Conservation (phyloP, 2,329 filamentous ascomycete genomes). For the Colletotrichum sp. region DNA sequence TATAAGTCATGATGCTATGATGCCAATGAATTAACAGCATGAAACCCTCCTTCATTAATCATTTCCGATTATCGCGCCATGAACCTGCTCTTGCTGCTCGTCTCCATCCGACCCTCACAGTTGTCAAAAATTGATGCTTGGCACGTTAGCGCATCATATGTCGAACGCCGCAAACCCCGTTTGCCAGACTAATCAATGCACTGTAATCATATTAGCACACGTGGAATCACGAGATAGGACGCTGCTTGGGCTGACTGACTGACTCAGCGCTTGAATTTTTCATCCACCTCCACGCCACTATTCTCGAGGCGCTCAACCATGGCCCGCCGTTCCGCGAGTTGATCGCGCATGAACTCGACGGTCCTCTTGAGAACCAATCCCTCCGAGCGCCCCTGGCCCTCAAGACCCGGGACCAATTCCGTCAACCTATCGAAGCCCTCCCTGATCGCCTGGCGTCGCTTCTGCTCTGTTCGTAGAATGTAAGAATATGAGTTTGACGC, state of each 20-base stretch:
- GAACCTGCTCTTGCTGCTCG: not conserved
- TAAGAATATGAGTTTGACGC: not conserved
- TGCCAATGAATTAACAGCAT: not conserved
- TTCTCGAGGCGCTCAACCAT: constrained; percentile 65
- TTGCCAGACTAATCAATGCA: not conserved
- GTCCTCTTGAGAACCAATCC: constrained; percentile 80
- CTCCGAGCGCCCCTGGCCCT: constrained; percentile 85
- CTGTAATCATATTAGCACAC: not conserved
- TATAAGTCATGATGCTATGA: not conserved
- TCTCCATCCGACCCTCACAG: not conserved
- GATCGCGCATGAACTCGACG: constrained; percentile 67
- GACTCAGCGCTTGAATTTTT: constrained; percentile 49
- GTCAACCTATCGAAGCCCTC: constrained; percentile 84
- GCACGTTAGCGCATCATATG: not conserved
- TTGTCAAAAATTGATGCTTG: constrained; percentile 8
- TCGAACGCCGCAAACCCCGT: not conserved
- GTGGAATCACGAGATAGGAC: not conserved
- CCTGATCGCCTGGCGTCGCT: constrained; percentile 69
- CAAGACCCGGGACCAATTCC: constrained; percentile 79
- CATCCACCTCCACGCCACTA: constrained; percentile 60
- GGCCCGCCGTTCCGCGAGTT: constrained; percentile 62
- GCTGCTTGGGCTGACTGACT: not conserved
- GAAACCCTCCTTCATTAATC: not conserved
- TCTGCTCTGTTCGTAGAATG: constrained; percentile 39
- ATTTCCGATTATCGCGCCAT: not conserved